Evolutionary conservation across 2,329 filamentous ascomycete genomes (phyloP).

Genomic region (Alternaria angustiovoidea): DNA sequence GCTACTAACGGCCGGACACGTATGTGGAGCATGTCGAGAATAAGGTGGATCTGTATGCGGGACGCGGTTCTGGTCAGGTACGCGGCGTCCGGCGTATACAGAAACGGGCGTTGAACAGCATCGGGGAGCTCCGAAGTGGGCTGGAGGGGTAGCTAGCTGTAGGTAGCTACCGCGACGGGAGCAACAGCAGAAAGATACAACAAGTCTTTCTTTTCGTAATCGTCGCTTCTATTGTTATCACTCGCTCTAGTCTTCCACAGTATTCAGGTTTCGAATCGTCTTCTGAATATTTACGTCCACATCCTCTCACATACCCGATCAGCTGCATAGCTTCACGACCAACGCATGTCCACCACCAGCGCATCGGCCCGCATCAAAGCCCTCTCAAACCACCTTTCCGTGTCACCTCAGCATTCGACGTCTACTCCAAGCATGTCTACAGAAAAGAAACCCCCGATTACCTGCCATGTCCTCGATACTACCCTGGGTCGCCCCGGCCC

Average conservation of each 20-base stretch:
- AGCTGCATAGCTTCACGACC: neutral
- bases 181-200: neutral
- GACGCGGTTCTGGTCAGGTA: neutral
- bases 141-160: conserved; percentile 13
- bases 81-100: conserved; percentile 5
- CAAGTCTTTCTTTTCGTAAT: neutral
- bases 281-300: neutral
- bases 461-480: conserved; percentile 88
- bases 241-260: neutral
- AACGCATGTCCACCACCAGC: conserved; percentile 26
- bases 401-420: neutral
- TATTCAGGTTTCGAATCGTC: neutral
- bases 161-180: conserved; percentile 3
- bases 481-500: conserved; percentile 74
- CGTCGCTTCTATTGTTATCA: neutral
- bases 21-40: neutral
- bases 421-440: conserved; percentile 21
- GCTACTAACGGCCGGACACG: neutral
- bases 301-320: neutral
- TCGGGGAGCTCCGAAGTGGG: conserved; percentile 10
- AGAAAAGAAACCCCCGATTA: conserved; percentile 66
- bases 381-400: conserved; percentile 29
- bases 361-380: conserved; percentile 32
- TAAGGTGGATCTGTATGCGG: neutral
- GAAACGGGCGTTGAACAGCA: neutral